These are phyloP conservation scores for Saccharomycopsis sp. DNA, from an alignment of 805 yeast genomes.

Conservation along the genomic window DNA sequence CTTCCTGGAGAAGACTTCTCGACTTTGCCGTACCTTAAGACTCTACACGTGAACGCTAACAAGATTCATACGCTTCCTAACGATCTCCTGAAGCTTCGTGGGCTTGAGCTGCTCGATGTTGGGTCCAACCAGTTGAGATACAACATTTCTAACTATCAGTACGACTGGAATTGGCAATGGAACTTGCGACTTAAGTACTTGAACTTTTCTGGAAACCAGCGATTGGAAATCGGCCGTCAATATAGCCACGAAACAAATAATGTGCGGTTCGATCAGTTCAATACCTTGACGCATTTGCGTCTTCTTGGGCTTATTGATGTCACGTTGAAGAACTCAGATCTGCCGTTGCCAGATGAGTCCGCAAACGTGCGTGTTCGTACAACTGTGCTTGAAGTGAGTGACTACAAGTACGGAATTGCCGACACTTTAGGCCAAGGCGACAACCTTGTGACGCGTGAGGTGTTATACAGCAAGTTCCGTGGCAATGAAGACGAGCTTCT, in stretches of 20 bases:
- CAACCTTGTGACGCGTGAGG: slow-evolving; percentile 68
- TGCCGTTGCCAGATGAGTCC: slow-evolving; percentile 78
- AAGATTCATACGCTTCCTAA: slow-evolving; percentile 83
- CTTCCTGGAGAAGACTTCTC: slow-evolving; percentile 79
- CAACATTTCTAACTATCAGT: slow-evolving; percentile 89
- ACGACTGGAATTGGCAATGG: slow-evolving; percentile 97
- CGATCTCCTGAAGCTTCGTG: slow-evolving; percentile 64
- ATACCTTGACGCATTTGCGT: slow-evolving; percentile 61
- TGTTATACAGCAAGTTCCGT: slow-evolving; percentile 79
- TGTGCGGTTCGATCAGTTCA: slow-evolving; percentile 48
- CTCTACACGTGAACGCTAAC: slow-evolving; percentile 73
- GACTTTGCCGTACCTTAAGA: slow-evolving; percentile 52
- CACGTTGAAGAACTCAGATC: slow-evolving; percentile 69
- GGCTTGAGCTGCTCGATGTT: slow-evolving; percentile 71
- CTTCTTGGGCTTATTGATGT: slow-evolving; percentile 91
- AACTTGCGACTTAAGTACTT: slow-evolving; percentile 69
- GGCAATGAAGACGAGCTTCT: slow-evolving; percentile 79
- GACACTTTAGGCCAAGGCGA: slow-evolving; percentile 72
- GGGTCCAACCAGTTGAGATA: slow-evolving; percentile 88
- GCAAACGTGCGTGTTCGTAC: slow-evolving; percentile 82
- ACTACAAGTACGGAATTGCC: slow-evolving; percentile 83
- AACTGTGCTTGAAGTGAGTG: slow-evolving; percentile 67
- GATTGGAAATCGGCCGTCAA: slow-evolving; percentile 62
- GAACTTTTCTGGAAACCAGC: slow-evolving; percentile 87
- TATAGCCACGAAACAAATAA: slow-evolving; percentile 37